Evolutionary conservation across 768 basidiomycete species (phyloP).

Genomic region (Podaxis sp.): DNA sequence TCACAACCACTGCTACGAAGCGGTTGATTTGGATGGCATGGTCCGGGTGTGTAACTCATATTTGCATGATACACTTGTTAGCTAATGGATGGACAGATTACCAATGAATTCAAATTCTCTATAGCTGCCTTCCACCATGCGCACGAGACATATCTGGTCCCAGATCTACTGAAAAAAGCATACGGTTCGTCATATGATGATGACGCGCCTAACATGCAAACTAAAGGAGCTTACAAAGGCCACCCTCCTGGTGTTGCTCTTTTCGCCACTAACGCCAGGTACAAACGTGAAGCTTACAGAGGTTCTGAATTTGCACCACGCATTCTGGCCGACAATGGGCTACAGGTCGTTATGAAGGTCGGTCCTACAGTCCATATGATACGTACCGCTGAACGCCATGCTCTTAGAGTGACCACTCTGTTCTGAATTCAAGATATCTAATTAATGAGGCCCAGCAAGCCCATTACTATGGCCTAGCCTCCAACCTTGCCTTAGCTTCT

Average conservation of each 20-base stretch:
- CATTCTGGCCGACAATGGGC: constrained; percentile 64
- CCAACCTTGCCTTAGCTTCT: constrained; percentile 62
- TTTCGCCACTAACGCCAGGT: constrained; percentile 57
- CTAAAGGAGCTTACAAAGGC: constrained; percentile 32
- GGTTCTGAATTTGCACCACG: constrained; percentile 77
- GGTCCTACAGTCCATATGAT: background rate
- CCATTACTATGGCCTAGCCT: constrained; percentile 69
- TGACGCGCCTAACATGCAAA: background rate
- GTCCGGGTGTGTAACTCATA: constrained; percentile 45
- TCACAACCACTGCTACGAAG: constrained; percentile 58
- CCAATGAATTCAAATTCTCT: constrained; percentile 70
- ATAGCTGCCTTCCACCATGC: constrained; percentile 80
- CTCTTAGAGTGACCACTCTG: constrained; percentile 61
- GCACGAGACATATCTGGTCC: constrained; percentile 85
- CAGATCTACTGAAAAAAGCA: constrained; percentile 70
- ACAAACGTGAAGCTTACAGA: constrained; percentile 79
- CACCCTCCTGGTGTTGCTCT: constrained; percentile 71
- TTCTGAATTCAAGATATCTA: constrained; percentile 66
- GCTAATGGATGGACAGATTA: constrained; percentile 31
- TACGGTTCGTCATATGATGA: constrained; percentile 42
- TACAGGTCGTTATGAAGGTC: constrained; percentile 78
- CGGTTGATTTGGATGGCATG: constrained; percentile 70
- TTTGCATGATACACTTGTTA: background rate
- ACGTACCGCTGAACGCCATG: background rate
- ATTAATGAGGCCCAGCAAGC: constrained; percentile 79